Evolutionary conservation across 208 protist species (phyloP), one percentile per base, ranked within the genome.

Genomic region (Wallacemonas sp.): DNA sequence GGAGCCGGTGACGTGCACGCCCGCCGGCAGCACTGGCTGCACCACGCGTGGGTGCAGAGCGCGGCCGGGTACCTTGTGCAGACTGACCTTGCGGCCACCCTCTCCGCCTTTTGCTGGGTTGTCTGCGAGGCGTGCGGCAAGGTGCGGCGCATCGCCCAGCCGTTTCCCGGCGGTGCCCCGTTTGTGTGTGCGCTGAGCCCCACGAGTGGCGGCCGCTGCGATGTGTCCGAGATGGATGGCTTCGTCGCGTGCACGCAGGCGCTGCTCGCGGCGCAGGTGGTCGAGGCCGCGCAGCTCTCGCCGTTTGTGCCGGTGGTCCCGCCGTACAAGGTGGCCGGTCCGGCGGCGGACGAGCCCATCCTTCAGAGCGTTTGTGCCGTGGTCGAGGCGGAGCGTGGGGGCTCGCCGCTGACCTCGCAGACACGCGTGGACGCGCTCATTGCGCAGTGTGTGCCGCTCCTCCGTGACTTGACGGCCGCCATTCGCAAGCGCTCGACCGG

Each of bases 41-140:
- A 81, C 36, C 33, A 55, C 33, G 31, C 74, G 41, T 84, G 79
- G 79, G 74, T 81, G 61, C 38, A 48, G 64, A 66, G 55, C 5
- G 74, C 79, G 4, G 74, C 74, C 22, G n/a, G 57, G 26, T 67
- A 50, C 23, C 75, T 92, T 22, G 63, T 90, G 22, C 74, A 72
- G 31, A 26, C 8, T 38, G 65, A 67, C 33, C 39, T 33, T 23
- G 76, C 72, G 1, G 70, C 70, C 39, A 57, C 86, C 22, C 71
- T 92, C 22, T 84, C 82, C 5, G 77, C 79, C 26, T 92, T 88
- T 59, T 94, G 89, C 68, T 94, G 86, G 86, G 76, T 84, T 14
- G 75, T 78, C 29, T 94, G 89, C 61, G 89, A 92, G 36, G 44
- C 52, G 16, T 94, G 89, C 48, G 89, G 89, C 23, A 94, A 94